These are phyloP conservation scores for Tetracentron sinense DNA, from an alignment of 164 flowering plant species.

Conservation along the genomic window DNA sequence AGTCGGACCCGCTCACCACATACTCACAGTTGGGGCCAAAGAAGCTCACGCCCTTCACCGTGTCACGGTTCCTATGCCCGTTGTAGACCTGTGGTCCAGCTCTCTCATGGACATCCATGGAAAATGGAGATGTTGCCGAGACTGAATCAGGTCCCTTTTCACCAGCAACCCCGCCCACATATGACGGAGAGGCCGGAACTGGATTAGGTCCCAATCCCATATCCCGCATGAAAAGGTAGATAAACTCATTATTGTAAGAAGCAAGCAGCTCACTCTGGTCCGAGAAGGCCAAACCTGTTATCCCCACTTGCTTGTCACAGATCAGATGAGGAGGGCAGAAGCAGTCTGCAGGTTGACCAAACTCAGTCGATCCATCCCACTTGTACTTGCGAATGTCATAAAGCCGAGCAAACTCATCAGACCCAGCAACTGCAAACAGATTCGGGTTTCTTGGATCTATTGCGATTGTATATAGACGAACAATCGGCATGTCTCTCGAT, in stretches of 20 bases:
- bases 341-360: slow-evolving; percentile 61
- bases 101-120: slow-evolving; percentile 24
- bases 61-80: slow-evolving; percentile 71
- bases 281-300: slow-evolving; percentile 91
- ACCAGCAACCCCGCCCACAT: slow-evolving; percentile 28
- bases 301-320: slow-evolving; percentile 50
- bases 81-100: slow-evolving; percentile 61
- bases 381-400: slow-evolving; percentile 80
- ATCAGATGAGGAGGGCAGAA: slow-evolving; percentile 78
- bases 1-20: slow-evolving; percentile 95
- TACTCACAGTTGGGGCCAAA: slow-evolving; percentile 88
- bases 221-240: slow-evolving; percentile 72
- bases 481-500: slow-evolving; percentile 28
- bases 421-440: slow-evolving; percentile 82
- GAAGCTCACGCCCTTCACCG: slow-evolving; percentile 87
- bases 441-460: slow-evolving; percentile 89
- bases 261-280: slow-evolving; percentile 90
- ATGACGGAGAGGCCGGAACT: slow-evolving; percentile 30
- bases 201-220: slow-evolving; percentile 81
- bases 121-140: slow-evolving; percentile 24
- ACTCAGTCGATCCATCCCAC: slow-evolving; percentile 56
- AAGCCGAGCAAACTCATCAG: slow-evolving; percentile 77
- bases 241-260: slow-evolving; percentile 71
- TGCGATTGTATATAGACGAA: slow-evolving; percentile 66
- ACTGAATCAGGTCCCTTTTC: slow-evolving; percentile 22